These are phyloP conservation scores for Xylariales sp. DNA, from an alignment of 2,329 filamentous ascomycete genomes.

Conservation along the genomic window DNA sequence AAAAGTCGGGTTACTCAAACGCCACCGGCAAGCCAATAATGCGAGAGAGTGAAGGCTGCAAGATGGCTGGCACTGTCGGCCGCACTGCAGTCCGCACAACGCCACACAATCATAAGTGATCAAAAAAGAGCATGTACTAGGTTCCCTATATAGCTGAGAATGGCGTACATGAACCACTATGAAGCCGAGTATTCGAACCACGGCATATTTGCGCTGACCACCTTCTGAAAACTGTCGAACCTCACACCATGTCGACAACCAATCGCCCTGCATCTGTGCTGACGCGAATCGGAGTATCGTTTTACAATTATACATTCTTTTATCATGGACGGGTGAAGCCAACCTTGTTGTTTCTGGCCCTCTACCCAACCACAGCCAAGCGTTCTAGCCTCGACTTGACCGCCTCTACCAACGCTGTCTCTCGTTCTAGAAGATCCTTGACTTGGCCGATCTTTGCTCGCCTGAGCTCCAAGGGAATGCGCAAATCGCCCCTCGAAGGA, in stretches of 20 bases:
- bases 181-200: constrained; percentile 13
- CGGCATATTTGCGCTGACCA: constrained; percentile 23
- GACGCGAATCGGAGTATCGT: constrained; percentile 20
- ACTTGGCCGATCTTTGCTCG: constrained; percentile 73
- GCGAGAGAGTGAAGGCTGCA: constrained; percentile 16
- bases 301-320: constrained; percentile 40
- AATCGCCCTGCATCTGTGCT: constrained; percentile 26
- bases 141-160: constrained; percentile 3
- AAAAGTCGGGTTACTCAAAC: constrained; percentile 14
- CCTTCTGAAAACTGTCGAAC: constrained; percentile 14
- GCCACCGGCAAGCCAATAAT: constrained; percentile 19
- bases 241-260: constrained; percentile 6
- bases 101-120: constrained; percentile 24
- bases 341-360: constrained; percentile 28
- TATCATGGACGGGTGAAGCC: constrained; percentile 22
- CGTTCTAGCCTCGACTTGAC: constrained; percentile 71
- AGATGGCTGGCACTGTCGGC: constrained; percentile 21
- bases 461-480: constrained; percentile 70
- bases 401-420: constrained; percentile 75
- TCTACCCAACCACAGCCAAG: constrained; percentile 55
- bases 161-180: constrained; percentile 23
- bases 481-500: constrained; percentile 56
- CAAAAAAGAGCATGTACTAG: not conserved
- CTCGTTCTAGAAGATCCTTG: constrained; percentile 71
- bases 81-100: constrained; percentile 8